Evolutionary conservation across 306 rosid genomes (phyloP), one percentile per base, ranked within the genome.

Genomic region (Cotoneaster glaucophyllus): DNA sequence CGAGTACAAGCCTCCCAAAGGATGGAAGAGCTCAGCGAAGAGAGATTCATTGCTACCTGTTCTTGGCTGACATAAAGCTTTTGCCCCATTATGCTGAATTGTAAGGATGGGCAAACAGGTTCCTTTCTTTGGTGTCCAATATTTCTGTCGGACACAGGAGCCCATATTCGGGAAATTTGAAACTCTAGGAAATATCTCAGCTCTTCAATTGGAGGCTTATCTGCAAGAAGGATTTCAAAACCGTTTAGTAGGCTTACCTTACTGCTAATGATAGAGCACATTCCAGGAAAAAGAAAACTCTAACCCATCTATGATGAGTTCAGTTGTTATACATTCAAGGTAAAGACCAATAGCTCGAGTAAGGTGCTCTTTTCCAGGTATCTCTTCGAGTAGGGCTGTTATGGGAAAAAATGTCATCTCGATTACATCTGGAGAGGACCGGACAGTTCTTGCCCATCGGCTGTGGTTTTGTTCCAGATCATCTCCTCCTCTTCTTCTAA

Each of bases 71-170:
- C 88, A 41, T 91, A 85, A 57, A 94, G 93, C 69, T 94, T 94
- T 76, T 94, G 96, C 70, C 98, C 97, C 98, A 94, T 94, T 73
- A 94, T 86, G 82, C 98, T 94, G 87, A 94, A 94, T 54, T 91
- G 98, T 81, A 94, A 85, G 78, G 90, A 94, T 69, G 96, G 98
- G 82, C 97, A 94, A 75, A 91, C 94, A 65, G 98, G 98, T 84
- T 94, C 98, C 84, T 94, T 94, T 77, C 98, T 86, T 84, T 86
- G 97, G 77, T 80, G 98, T 64, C 93, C 96, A 69, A 87, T 88
- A 78, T 88, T 78, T 67, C 79, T 85, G 73, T 90, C 93, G 18
- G 62, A 77, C 67, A 88, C 59, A 62, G 98, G 97, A 81, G 97
- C 96, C 97, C 98, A 94, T 50, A 91, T 78, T 45, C 86, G 83